These are phyloP conservation scores for Fusarium brevicatenulatum DNA, from an alignment of 2,329 filamentous ascomycete genomes.

Conservation along the genomic window DNA sequence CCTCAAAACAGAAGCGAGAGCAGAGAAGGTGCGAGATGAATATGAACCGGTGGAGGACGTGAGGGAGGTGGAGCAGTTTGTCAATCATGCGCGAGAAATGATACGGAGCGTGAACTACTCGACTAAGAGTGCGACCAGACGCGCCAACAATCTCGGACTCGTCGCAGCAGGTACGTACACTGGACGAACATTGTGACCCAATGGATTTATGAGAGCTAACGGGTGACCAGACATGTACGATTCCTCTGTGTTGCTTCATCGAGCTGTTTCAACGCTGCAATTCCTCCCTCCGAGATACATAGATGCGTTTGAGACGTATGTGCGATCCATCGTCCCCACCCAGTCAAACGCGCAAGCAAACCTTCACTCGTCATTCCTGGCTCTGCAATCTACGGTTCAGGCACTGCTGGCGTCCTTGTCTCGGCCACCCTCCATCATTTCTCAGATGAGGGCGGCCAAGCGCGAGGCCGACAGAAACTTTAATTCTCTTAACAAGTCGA, in stretches of 20 bases:
- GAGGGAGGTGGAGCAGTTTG: slow-evolving; percentile 90
- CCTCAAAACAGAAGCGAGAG: slow-evolving; percentile 83
- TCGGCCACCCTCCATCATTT: slow-evolving; percentile 81
- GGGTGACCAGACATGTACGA: slow-evolving; percentile 71
- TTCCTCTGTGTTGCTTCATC: slow-evolving; percentile 66
- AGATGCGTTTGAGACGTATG: slow-evolving; percentile 77
- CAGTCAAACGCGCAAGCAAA: slow-evolving; percentile 78
- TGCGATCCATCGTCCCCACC: slow-evolving; percentile 69
- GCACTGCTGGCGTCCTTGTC: slow-evolving; percentile 83
- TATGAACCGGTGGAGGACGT: slow-evolving; percentile 85
- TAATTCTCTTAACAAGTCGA: slow-evolving; percentile 76
- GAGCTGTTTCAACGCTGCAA: slow-evolving; percentile 63
- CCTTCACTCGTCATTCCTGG: slow-evolving; percentile 80
- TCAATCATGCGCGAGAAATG: slow-evolving; percentile 89
- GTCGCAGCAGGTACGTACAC: slow-evolving; percentile 64
- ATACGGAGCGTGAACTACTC: slow-evolving; percentile 86
- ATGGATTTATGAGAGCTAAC: slow-evolving; percentile 44
- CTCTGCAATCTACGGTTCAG: slow-evolving; percentile 84
- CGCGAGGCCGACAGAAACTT: slow-evolving; percentile 82
- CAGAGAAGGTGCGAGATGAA: slow-evolving; percentile 89
- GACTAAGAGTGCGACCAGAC: slow-evolving; percentile 82
- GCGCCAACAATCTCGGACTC: slow-evolving; percentile 78
- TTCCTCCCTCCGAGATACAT: slow-evolving; percentile 77
- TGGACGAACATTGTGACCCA: neutral
- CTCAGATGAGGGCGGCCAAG: slow-evolving; percentile 77